Evolutionary conservation across 805 yeast species (phyloP), one percentile per base, ranked within the genome.

Genomic region (Candida andamanensis): DNA sequence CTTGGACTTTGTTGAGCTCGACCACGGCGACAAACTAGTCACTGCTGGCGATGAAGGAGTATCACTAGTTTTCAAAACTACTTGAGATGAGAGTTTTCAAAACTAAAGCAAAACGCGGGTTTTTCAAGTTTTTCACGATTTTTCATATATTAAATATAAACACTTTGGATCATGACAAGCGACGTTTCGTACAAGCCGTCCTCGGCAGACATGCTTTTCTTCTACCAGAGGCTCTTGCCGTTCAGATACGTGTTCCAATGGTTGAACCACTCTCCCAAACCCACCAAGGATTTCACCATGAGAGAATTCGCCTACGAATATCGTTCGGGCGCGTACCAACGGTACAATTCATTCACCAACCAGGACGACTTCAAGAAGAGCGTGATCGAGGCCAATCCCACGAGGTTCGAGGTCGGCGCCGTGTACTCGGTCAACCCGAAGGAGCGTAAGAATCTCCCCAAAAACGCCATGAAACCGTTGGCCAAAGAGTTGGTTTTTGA

Each of bases 41-140:
- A 85, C 97, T 14, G 98, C 96, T 10, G 97, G 97, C 42, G 98
- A 92, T 56, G 98, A 92, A 58, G 95, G 95, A 45, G 96, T 92
- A 19, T 76, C 94, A 9, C 65, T 90, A 42, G 74, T 90, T 8
- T 87, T 78, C 46, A 66, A 43, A 28, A 36, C 37, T 28, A 40
- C 33, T 15, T 30, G n/a, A n/a, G n/a, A n/a, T n/a, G n/a, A n/a
- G n/a, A n/a, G n/a, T n/a, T n/a, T n/a, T n/a, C n/a, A n/a, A n/a
- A n/a, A n/a, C n/a, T n/a, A n/a, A n/a, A n/a, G n/a, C n/a, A n/a
- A n/a, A n/a, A n/a, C n/a, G n/a, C n/a, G n/a, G n/a, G n/a, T n/a
- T n/a, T n/a, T n/a, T n/a, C n/a, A n/a, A n/a, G n/a, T n/a, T n/a
- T n/a, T n/a, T n/a, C n/a, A n/a, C n/a, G n/a, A n/a, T n/a, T n/a